Conservation (phyloP, 768 basidiomycete genomes). For the Nidularia pulvinata region DNA sequence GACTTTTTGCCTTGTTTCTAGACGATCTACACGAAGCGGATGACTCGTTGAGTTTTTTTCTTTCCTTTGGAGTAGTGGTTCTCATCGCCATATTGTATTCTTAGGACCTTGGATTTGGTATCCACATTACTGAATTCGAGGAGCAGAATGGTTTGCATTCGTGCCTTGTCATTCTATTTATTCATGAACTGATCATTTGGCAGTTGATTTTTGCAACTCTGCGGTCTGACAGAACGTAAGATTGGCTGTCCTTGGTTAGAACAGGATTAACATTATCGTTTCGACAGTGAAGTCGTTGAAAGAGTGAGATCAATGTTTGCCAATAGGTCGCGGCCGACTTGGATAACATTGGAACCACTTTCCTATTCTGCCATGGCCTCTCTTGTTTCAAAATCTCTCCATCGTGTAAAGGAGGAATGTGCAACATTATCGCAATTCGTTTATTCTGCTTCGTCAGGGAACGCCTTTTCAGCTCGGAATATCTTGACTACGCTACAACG, state of each 20-base stretch:
- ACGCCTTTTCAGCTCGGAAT: slow-evolving; percentile 69
- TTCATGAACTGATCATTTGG: slow-evolving; percentile 2
- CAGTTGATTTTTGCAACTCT: slow-evolving; percentile 68
- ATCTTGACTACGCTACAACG: slow-evolving; percentile 64
- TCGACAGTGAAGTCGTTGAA: slow-evolving; percentile 40
- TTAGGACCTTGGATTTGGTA: slow-evolving; percentile 65
- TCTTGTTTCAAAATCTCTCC: slow-evolving; percentile 65
- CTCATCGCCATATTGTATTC: not conserved
- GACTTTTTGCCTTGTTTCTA: slow-evolving; percentile 69
- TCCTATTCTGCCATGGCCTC: slow-evolving; percentile 52
- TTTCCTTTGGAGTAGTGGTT: not conserved
- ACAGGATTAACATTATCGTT: not conserved
- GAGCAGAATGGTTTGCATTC: slow-evolving; percentile 54
- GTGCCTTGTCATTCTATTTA: not conserved
- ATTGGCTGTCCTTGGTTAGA: not conserved
- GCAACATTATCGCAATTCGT: slow-evolving; percentile 53
- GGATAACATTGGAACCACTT: slow-evolving; percentile 68
- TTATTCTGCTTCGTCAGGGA: slow-evolving; percentile 59
- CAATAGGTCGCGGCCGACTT: slow-evolving; percentile 56
- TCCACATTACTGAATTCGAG: slow-evolving; percentile 63
- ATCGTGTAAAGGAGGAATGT: slow-evolving; percentile 56
- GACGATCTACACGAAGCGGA: slow-evolving; percentile 80
- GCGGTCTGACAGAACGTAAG: slow-evolving; percentile 54
- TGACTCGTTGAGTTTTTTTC: slow-evolving; percentile 44
- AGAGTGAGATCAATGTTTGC: slow-evolving; percentile 58